Percentiles rank a stretch among this genome's conserved stretches.
Conservation (phyloP, 768 basidiomycete genomes). For the Hypholoma fasciculare region DNA sequence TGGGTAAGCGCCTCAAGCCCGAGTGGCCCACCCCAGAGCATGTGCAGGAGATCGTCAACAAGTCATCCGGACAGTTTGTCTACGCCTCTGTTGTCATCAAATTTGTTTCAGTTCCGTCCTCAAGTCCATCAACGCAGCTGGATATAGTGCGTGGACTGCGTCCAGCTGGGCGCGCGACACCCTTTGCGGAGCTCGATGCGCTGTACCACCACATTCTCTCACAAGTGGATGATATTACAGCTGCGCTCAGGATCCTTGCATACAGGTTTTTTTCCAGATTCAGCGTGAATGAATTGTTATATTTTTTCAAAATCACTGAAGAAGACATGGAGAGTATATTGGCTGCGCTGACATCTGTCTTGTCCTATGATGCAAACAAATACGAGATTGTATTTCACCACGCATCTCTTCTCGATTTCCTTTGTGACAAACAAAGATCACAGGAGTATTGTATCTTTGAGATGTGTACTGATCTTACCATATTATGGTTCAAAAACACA, state of each 20-base stretch:
- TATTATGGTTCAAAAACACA: no score
- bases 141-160: neutral
- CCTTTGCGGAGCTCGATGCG: slow-evolving; percentile 5
- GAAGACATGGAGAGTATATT: neutral
- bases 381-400: neutral
- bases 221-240: neutral
- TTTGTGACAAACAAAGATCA: neutral
- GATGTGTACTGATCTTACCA: no score
- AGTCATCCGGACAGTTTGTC: slow-evolving; percentile 14
- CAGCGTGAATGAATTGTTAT: no score
- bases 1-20: neutral
- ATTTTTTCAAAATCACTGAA: neutral
- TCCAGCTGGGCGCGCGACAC: neutral
- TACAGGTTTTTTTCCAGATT: no score
- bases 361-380: neutral
- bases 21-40: neutral
- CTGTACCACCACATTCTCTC: slow-evolving; percentile 4
- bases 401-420: neutral
- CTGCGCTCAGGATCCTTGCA: neutral
- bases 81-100: slow-evolving; percentile 12
- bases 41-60: neutral
- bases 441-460: neutral
- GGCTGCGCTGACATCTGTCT: neutral
- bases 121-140: neutral
- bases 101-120: neutral